A percentile compares a stretch with the other conserved stretches of the same genome.
Evolutionary conservation across 805 yeast genomes (phyloP).

Genomic region (Priceomyces haplophilus): DNA sequence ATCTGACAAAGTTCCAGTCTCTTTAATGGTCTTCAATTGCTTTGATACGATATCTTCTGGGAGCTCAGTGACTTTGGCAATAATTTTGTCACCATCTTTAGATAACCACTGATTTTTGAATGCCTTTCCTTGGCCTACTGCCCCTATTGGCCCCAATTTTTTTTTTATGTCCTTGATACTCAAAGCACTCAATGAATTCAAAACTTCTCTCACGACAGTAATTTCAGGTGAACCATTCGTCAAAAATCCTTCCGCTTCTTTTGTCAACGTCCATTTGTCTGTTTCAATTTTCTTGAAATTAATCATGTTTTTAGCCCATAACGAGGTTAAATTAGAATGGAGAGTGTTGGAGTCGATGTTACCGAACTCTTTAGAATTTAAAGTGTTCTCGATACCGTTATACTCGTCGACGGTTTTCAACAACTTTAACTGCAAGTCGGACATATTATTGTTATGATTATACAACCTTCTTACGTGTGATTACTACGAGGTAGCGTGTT

Average conservation of each 20-base stretch:
- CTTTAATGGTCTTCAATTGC: slow-evolving; percentile 55
- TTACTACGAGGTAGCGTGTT: neutral
- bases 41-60: slow-evolving; percentile 69
- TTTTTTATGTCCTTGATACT: slow-evolving; percentile 72
- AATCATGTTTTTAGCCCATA: slow-evolving; percentile 81
- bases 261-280: slow-evolving; percentile 71
- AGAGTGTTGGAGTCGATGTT: slow-evolving; percentile 59
- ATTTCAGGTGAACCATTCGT: slow-evolving; percentile 86
- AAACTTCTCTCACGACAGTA: slow-evolving; percentile 71
- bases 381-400: slow-evolving; percentile 64
- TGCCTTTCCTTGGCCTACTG: slow-evolving; percentile 94
- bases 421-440: slow-evolving; percentile 62
- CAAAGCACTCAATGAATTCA: slow-evolving; percentile 71
- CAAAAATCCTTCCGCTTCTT: slow-evolving; percentile 79
- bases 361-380: slow-evolving; percentile 57
- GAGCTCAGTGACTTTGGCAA: slow-evolving; percentile 52
- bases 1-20: slow-evolving; percentile 55
- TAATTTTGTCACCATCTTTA: slow-evolving; percentile 79
- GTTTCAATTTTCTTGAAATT: slow-evolving; percentile 67
- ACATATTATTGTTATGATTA: slow-evolving; percentile 39
- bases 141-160: slow-evolving; percentile 78
- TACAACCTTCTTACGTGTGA: neutral
- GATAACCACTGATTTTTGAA: slow-evolving; percentile 96
- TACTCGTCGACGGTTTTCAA: slow-evolving; percentile 60
- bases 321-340: slow-evolving; percentile 81